A percentile compares a stretch with the other conserved stretches of the same genome.
These are phyloP conservation scores for Colletotrichum nymphaeae DNA, from an alignment of 2,329 filamentous ascomycete genomes.

Conservation along the genomic window DNA sequence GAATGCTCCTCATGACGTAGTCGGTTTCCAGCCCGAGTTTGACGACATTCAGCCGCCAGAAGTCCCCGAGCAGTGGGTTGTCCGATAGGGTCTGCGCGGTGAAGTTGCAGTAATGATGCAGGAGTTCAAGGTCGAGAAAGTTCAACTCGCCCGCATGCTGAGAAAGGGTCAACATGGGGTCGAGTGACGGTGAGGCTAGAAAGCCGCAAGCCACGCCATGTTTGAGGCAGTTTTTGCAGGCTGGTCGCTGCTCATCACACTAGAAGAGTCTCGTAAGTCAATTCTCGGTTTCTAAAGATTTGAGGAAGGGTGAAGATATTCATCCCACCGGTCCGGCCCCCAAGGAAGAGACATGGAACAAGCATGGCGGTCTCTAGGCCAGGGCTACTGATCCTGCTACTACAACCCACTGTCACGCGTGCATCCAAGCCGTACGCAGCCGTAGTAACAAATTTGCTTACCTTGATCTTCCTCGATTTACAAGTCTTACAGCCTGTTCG, in stretches of 20 bases:
- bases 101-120: slow-evolving; percentile 63
- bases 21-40: slow-evolving; percentile 57
- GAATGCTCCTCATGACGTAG: slow-evolving; percentile 60
- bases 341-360: neutral
- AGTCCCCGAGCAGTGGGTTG: slow-evolving; percentile 52
- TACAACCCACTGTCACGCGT: neutral
- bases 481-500: slow-evolving; percentile 52
- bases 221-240: slow-evolving; percentile 53
- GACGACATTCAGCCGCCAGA: slow-evolving; percentile 60
- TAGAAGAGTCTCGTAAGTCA: slow-evolving; percentile 34
- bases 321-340: neutral
- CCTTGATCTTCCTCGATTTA: slow-evolving; percentile 55
- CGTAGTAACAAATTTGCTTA: slow-evolving; percentile 28
- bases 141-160: slow-evolving; percentile 43
- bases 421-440: neutral
- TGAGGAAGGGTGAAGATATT: neutral
- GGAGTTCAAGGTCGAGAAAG: slow-evolving; percentile 60
- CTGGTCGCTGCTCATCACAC: slow-evolving; percentile 53
- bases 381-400: neutral
- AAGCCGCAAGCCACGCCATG: slow-evolving; percentile 54
- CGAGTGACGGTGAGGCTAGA: slow-evolving; percentile 28
- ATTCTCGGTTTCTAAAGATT: neutral
- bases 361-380: neutral
- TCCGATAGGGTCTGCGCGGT: slow-evolving; percentile 60
- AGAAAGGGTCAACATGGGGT: slow-evolving; percentile 24